Evolutionary conservation across 2,329 filamentous ascomycete species (phyloP).

Genomic region (Aspergillus bombycis): DNA sequence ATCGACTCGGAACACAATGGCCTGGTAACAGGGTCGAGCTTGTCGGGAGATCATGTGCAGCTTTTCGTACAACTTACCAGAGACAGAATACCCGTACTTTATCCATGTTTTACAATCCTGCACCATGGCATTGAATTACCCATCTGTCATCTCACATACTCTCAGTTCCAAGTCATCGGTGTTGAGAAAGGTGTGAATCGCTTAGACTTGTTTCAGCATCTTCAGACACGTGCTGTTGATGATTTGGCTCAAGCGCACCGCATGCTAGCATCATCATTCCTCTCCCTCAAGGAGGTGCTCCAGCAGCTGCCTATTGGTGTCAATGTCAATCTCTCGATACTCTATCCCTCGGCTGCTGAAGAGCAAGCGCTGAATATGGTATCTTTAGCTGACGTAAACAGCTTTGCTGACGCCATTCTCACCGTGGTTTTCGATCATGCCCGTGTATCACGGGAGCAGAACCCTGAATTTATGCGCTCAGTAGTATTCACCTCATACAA

Average conservation of each 20-base stretch:
- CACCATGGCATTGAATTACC: conserved; percentile 79
- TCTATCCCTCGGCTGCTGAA: conserved; percentile 79
- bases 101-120: conserved; percentile 79
- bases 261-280: conserved; percentile 72
- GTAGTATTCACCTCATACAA: conserved; percentile 96
- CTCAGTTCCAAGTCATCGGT: conserved; percentile 53
- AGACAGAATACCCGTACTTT: conserved; percentile 84
- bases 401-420: conserved; percentile 80
- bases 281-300: conserved; percentile 79
- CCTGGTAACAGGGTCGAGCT: conserved; percentile 89
- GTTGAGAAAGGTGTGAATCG: conserved; percentile 40
- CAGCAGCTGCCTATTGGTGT: conserved; percentile 74
- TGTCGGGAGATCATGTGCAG: conserved; percentile 93
- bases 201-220: conserved; percentile 31
- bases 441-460: conserved; percentile 65
- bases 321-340: conserved; percentile 87
- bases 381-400: conserved; percentile 80
- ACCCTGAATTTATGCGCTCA: conserved; percentile 75
- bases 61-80: conserved; percentile 90
- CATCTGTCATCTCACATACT: conserved; percentile 74
- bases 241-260: conserved; percentile 69
- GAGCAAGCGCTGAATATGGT: conserved; percentile 71
- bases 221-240: conserved; percentile 36
- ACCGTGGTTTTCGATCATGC: conserved; percentile 90
- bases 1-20: conserved; percentile 82